Evolutionary conservation across 768 basidiomycete species (phyloP), one percentile per base, ranked within the genome.

Genomic region (Leccinum broughii): DNA sequence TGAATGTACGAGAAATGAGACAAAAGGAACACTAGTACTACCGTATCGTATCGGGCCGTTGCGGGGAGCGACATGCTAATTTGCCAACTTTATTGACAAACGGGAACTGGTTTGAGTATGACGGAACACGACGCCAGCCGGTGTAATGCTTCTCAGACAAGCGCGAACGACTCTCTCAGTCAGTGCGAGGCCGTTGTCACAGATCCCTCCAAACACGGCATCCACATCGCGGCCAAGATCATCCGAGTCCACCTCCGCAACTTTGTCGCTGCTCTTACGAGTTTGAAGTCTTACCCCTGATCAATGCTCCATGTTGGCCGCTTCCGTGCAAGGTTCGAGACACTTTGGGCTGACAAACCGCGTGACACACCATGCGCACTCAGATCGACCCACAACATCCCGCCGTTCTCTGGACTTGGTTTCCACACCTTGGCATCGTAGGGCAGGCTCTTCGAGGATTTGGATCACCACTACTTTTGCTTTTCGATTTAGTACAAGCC

Each of bases 171-270:
- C 34, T 13, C 34, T 35, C 34, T 35, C 13, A 35, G 34, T 35
- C 34, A 35, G 34, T 34, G 41, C n/a, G 55, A 62, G 32, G 44
- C 56, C 14, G 55, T 39, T 1, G 34, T 54, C 50, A 28, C 14
- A 46, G 61, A 63, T 4, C 56, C 53, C 34, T 51, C 63, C 39
- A 63, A 35, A 49, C 59, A 54, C 4, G 60, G 62, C 28, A 54
- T 50, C 48, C 62, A 68, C 1, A 69, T 63, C 56, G 59, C 66
- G 37, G 62, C 62, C 51, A 68, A 68, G 59, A 64, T 68, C 53
- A 4, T 50, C 44, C 2, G 30, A 30, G 30, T 30, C 30, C 69
- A 68, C 52, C 64, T 70, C 41, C 64, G 51, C 51, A 62, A 61
- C 55, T 10, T 61, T 37, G 58, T 59, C 60, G 58, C 68, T 14